Base-by-base conservation (phyloP, 176 grass and related monocot genomes). In the Tuctoria greenei region DNA sequence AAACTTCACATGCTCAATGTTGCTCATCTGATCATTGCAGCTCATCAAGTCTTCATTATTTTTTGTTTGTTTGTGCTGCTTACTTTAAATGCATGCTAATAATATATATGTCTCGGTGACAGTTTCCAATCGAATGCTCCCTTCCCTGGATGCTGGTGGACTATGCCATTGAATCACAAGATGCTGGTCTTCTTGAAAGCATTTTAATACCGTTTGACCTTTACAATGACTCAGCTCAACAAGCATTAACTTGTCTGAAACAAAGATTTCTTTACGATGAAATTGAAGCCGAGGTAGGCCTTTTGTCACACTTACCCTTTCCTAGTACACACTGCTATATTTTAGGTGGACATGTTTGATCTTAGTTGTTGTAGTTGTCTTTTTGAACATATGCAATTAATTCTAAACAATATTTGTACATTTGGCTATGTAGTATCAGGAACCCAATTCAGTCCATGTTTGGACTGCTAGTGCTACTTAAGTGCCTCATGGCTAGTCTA, bases 231-330 rank as follows among this genome's bases (percentile, higher is more conserved):
- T 97, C 95, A 82, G 91, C 95, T 80, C 95, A 97, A 79, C 90
- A 97, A 82, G 95, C 91, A 73, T 72, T 97, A 67, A 90, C 83
- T 76, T 90, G 82, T 75, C 89, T 97, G 63, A 97, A 93, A 70
- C 95, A 97, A 52, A 90, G 95, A 79, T 97, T 97, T 81, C 95
- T 97, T 72, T 97, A 97, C 82, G 95, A 97, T 71, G 95, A 97
- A 93, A 93, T 97, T 88, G 95, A 97, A 93, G 95, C 95, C 73
- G 95, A 97, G 95, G 95, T 97, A 89, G 73, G 39, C 63, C 4
- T 2, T 0, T 70, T 54, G 12, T 60, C 7, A 0, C 26, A 20
- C 63, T 63, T 71, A 4, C 35, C 35, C 66, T 62, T 72, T 73
- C 70, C 23, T 41, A 27, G 18, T 68, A 5, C 10, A 4, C 13